These are phyloP conservation scores for Zizania latifolia DNA, from an alignment of 176 grass and related monocot species.

Conservation along the genomic window DNA sequence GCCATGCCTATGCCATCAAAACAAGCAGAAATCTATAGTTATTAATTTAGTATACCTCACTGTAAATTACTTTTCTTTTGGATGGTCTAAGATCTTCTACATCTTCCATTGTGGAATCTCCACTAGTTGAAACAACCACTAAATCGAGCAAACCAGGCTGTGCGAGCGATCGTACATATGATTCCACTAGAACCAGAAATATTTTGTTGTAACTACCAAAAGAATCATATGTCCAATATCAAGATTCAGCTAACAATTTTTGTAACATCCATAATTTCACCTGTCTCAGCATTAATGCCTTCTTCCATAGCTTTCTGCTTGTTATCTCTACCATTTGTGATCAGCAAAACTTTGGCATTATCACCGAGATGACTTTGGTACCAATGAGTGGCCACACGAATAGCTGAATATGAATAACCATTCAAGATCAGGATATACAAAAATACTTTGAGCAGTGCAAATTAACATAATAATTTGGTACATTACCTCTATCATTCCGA, in stretches of 20 bases:
- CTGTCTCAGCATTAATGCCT: conserved; percentile 76
- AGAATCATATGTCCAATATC: conserved; percentile 7
- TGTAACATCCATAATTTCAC: conserved; percentile 32
- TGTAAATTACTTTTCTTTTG: conserved; percentile 90
- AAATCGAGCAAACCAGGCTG: conserved; percentile 90
- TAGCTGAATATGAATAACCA: conserved; percentile 42
- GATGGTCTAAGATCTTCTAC: conserved; percentile 82
- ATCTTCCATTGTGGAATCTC: conserved; percentile 77
- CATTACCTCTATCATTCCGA: conserved; percentile 90
- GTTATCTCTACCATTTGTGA: conserved; percentile 93
- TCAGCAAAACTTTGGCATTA: conserved; percentile 55
- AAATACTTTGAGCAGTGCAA: background rate
- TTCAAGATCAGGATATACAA: conserved; percentile 1
- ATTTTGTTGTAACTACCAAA: conserved; percentile 19
- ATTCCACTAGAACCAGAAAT: conserved; percentile 66
- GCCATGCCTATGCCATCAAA: background rate
- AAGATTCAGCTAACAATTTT: background rate
- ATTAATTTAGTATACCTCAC: conserved; percentile 58
- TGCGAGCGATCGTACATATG: conserved; percentile 80
- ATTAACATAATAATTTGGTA: conserved; percentile 12
- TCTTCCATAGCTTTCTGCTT: conserved; percentile 82
- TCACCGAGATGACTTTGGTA: conserved; percentile 87
- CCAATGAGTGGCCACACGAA: conserved; percentile 89
- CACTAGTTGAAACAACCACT: conserved; percentile 58
- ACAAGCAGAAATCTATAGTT: conserved; percentile 1